phyloP scores from a whole-genome alignment of 805 yeast genomes.

The Clavispora fructus region DNA sequence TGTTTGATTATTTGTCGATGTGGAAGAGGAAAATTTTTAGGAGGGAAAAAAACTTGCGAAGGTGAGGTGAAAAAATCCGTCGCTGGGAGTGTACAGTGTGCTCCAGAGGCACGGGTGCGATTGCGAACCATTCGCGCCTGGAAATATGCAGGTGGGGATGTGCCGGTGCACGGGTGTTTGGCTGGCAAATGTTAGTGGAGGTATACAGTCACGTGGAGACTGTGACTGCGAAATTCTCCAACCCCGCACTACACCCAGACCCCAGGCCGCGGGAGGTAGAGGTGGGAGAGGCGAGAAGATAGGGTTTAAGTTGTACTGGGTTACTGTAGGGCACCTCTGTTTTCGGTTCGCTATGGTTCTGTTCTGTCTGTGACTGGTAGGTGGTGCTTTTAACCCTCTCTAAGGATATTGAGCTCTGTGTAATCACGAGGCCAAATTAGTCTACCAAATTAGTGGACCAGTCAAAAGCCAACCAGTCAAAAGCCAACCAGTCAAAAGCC shows the following conservation, averaged over 20 bases:
- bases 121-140: background rate
- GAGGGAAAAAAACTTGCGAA: slow-evolving; percentile 1
- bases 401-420: no score
- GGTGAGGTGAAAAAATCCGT: slow-evolving; percentile 1
- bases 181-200: background rate
- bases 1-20: slow-evolving; percentile 31
- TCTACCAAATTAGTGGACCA: no score
- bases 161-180: background rate
- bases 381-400: no score
- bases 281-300: no score
- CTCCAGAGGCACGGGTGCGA: background rate
- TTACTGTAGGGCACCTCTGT: no score
- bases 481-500: no score
- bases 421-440: no score
- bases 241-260: background rate
- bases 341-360: no score
- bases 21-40: slow-evolving; percentile 1
- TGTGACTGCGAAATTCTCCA: slow-evolving; percentile 1
- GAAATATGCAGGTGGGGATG: background rate
- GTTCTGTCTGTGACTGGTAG: no score
- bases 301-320: no score
- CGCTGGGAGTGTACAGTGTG: background rate
- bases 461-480: no score
- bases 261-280: background rate
- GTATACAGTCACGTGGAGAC: background rate